Conservation (phyloP, 192 early-diverging fungal genomes). For the Lobosporangium transversale region DNA sequence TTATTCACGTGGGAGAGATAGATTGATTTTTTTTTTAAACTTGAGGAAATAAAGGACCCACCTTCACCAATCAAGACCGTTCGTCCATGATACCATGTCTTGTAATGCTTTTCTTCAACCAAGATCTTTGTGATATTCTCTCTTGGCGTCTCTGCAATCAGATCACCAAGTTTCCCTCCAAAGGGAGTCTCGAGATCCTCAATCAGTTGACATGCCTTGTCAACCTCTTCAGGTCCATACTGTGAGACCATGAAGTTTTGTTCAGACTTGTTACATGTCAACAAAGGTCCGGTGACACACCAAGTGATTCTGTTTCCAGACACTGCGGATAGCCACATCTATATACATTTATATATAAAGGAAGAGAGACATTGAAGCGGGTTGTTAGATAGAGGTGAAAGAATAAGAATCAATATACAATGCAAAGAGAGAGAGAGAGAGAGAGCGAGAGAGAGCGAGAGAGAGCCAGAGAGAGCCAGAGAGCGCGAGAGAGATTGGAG, state of each 20-base stretch:
- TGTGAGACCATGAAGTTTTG: constrained; percentile 37
- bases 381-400: background rate
- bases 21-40: too few relatives aligned
- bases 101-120: constrained; percentile 46
- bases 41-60: too few relatives aligned
- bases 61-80: constrained; percentile 42
- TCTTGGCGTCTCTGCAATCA: constrained; percentile 14
- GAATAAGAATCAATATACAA: too few relatives aligned
- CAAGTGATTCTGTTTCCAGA: constrained; percentile 19
- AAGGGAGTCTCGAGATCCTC: constrained; percentile 25
- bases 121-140: constrained; percentile 33
- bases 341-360: background rate
- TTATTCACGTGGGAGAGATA: too few relatives aligned
- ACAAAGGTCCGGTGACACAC: constrained; percentile 21
- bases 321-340: constrained; percentile 24
- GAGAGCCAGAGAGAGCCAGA: too few relatives aligned
- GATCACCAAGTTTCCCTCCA: constrained; percentile 22
- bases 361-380: background rate
- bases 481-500: too few relatives aligned
- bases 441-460: too few relatives aligned
- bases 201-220: constrained; percentile 23
- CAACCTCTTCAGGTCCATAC: constrained; percentile 34
- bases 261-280: constrained; percentile 11
- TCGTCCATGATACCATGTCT: constrained; percentile 44
- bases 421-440: too few relatives aligned